A percentile compares a stretch with the other conserved stretches of the same genome.
Conservation (phyloP, 202 grass and related monocot species). For the Sporobolus alterniflorus region DNA sequence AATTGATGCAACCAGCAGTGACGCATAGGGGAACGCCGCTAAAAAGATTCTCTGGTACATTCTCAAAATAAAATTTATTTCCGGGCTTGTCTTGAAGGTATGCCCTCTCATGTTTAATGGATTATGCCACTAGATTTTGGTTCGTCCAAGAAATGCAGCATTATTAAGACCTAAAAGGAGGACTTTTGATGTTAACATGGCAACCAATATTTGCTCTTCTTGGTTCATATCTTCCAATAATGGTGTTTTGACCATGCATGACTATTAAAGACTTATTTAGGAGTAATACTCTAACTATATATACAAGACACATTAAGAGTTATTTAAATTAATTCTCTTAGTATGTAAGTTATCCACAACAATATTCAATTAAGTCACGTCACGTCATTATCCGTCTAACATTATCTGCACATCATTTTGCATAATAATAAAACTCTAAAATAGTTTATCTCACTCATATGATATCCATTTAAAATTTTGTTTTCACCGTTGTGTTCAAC, state of each 20-base stretch:
- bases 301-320: too few relatives aligned
- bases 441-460: too few relatives aligned
- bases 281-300: too few relatives aligned
- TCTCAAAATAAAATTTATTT: not conserved
- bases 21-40: not conserved
- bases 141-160: slow-evolving; percentile 10
- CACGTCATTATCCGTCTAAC: too few relatives aligned
- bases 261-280: not conserved
- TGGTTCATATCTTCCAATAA: not conserved
- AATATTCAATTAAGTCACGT: too few relatives aligned
- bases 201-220: not conserved
- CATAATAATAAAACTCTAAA: too few relatives aligned
- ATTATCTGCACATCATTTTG: too few relatives aligned
- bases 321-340: too few relatives aligned
- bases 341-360: too few relatives aligned
- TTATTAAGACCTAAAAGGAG: not conserved
- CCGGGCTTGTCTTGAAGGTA: slow-evolving; percentile 8
- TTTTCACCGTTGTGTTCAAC: too few relatives aligned
- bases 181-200: slow-evolving; percentile 18
- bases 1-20: not conserved
- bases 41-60: slow-evolving; percentile 33
- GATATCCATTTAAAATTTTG: too few relatives aligned
- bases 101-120: not conserved
- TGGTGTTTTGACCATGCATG: not conserved
- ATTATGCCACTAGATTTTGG: slow-evolving; percentile 17